phyloP scores from a whole-genome alignment of 2,329 filamentous ascomycete species.

The Calonectria honghensis region DNA sequence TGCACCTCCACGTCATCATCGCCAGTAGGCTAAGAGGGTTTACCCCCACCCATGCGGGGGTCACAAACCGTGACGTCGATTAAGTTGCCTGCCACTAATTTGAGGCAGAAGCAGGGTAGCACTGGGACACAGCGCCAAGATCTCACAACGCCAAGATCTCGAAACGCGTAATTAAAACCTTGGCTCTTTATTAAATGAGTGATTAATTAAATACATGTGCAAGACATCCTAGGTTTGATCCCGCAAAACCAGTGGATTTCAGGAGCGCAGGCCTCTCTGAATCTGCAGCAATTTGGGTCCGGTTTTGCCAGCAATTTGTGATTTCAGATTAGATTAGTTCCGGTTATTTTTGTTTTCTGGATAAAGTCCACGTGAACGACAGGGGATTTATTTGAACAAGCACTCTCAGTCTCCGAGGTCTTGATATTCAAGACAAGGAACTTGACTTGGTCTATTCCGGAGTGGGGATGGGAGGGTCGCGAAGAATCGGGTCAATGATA shows the following conservation, averaged over 20 bases:
- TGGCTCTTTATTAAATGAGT: not conserved
- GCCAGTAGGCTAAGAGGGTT: too few relatives aligned
- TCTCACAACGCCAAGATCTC: not conserved
- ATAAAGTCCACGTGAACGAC: not conserved
- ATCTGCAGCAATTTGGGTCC: not conserved
- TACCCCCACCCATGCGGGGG: not conserved
- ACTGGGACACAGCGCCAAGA: not conserved
- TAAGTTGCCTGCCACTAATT: not conserved
- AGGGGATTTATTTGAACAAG: not conserved
- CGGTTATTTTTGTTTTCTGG: not conserved
- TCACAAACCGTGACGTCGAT: not conserved
- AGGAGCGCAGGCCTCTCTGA: not conserved
- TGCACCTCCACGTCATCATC: too few relatives aligned
- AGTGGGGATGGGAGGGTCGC: too few relatives aligned
- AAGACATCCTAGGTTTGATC: not conserved
- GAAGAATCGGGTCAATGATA: too few relatives aligned
- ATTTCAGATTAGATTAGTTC: not conserved
- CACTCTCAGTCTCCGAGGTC: not conserved
- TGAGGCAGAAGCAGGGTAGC: not conserved
- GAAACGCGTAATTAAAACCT: not conserved
- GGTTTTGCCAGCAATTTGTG: not conserved
- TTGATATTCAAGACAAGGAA: not conserved
- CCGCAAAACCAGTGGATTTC: not conserved
- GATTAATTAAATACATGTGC: not conserved
- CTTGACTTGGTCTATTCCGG: too few relatives aligned